These are phyloP conservation scores for Sextonia rubra DNA, from an alignment of 164 flowering plant species.

Conservation along the genomic window DNA sequence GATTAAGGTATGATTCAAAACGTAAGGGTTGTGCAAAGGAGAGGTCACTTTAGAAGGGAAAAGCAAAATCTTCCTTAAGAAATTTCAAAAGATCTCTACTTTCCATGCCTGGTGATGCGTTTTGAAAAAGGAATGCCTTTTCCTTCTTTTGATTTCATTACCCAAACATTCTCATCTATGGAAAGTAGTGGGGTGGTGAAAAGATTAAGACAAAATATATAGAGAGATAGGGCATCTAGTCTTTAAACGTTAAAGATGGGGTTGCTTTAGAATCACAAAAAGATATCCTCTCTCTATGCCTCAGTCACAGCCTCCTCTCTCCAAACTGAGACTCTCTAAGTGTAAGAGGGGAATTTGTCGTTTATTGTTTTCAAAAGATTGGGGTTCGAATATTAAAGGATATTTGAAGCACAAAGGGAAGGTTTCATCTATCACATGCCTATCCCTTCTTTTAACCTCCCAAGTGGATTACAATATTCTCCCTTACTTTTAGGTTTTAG, in stretches of 20 bases:
- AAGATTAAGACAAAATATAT: slow-evolving; percentile 17
- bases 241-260: slow-evolving; percentile 50
- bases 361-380: slow-evolving; percentile 28
- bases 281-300: slow-evolving; percentile 28
- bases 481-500: slow-evolving; percentile 25
- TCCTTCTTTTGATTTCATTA: slow-evolving; percentile 38
- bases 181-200: slow-evolving; percentile 32
- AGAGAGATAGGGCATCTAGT: slow-evolving; percentile 36
- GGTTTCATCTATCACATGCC: slow-evolving; percentile 10
- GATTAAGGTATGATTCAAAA: slow-evolving; percentile 53
- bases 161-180: slow-evolving; percentile 62
- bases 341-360: slow-evolving; percentile 60
- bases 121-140: slow-evolving; percentile 35
- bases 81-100: slow-evolving; percentile 59
- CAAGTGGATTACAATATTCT: slow-evolving; percentile 19
- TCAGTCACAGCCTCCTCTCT: slow-evolving; percentile 18
- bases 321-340: slow-evolving; percentile 30
- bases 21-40: slow-evolving; percentile 66
- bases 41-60: slow-evolving; percentile 43
- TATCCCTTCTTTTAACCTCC: slow-evolving; percentile 10
- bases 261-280: slow-evolving; percentile 57
- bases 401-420: slow-evolving; percentile 18
- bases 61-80: slow-evolving; percentile 57
- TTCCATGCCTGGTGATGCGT: slow-evolving; percentile 51
- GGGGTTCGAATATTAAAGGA: slow-evolving; percentile 11